A percentile compares a stretch with the other conserved stretches of the same genome.
phyloP scores from a whole-genome alignment of 768 basidiomycete genomes.

The Tulasnella sp. region DNA sequence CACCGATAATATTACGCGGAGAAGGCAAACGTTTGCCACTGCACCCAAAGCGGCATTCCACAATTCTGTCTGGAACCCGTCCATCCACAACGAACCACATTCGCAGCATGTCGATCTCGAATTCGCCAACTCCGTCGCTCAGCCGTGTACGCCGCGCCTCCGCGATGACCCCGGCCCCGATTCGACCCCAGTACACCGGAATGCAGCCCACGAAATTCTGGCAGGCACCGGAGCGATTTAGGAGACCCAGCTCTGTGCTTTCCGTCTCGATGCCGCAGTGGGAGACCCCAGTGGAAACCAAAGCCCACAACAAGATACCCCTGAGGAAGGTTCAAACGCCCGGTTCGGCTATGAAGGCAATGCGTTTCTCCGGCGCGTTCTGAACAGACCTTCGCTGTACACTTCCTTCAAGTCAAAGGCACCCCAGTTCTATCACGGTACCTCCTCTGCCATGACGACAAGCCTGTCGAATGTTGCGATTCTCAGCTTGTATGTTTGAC shows the following conservation, averaged over 20 bases:
- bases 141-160: slow-evolving; percentile 1
- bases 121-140: slow-evolving; percentile 3
- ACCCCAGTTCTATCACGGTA: not conserved
- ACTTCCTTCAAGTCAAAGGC: not conserved
- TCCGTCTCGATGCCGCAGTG: not conserved
- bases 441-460: not conserved
- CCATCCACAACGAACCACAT: slow-evolving; percentile 13
- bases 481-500: not conserved
- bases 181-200: not conserved
- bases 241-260: slow-evolving; percentile 15
- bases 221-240: not conserved
- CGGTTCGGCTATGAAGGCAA: not conserved
- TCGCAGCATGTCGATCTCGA: not conserved
- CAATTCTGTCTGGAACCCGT: not conserved
- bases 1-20: slow-evolving; percentile 6
- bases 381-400: not conserved
- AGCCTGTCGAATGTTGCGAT: not conserved
- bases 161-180: slow-evolving; percentile 1
- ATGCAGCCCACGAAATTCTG: not conserved
- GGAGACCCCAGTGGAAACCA: slow-evolving; percentile 14
- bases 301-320: slow-evolving; percentile 20
- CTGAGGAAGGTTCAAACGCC: slow-evolving; percentile 18
- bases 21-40: slow-evolving; percentile 6
- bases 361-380: slow-evolving; percentile 19
- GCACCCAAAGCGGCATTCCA: slow-evolving; percentile 2